Evolutionary conservation across 306 rosid species (phyloP), one percentile per base, ranked within the genome.

Genomic region (Trifolium repens): DNA sequence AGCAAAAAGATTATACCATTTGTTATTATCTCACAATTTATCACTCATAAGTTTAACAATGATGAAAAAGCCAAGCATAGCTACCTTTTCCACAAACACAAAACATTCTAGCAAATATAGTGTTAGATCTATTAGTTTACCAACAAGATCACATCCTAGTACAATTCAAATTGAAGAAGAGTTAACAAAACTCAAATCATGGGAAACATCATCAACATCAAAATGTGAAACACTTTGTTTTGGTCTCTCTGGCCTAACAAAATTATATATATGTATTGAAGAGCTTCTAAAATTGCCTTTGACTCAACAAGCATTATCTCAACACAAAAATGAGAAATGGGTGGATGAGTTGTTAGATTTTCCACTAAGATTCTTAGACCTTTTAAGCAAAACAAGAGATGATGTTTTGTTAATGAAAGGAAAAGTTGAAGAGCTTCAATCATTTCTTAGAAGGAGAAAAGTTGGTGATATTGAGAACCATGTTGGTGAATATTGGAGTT

Each of bases 111-210:
- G 59, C 24, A 77, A 64, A 9, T 78, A 80, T 78, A 73, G 80
- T 40, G 73, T 85, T 76, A 72, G 96, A 85, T 86, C 92, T 27
- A 89, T 89, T 61, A 93, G 94, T 26, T 82, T 93, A 79, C 98
- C 98, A 5, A 66, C 88, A 6, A 81, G 93, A 84, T 90, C 98
- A 53, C 98, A 93, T 69, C 94, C 96, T 54, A 89, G 75, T 82
- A 90, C 96, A 46, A 27, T 64, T 40, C 77, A 11, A 43, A 61
- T 87, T 17, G 94, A 90, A 75, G 86, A 86, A 66, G 82, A 84
- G 70, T 78, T 90, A 10, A 78, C 39, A 88, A 89, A 85, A 86
- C 84, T 93, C 49, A 85, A 49, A 84, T 79, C 85, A 54, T 69
- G 71, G 75, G 91, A 84, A 34, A 69, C 85, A 52, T 75, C 74